Evolutionary conservation across 2,329 filamentous ascomycete species (phyloP).

Genomic region (Phyllosticta citribraziliensis): DNA sequence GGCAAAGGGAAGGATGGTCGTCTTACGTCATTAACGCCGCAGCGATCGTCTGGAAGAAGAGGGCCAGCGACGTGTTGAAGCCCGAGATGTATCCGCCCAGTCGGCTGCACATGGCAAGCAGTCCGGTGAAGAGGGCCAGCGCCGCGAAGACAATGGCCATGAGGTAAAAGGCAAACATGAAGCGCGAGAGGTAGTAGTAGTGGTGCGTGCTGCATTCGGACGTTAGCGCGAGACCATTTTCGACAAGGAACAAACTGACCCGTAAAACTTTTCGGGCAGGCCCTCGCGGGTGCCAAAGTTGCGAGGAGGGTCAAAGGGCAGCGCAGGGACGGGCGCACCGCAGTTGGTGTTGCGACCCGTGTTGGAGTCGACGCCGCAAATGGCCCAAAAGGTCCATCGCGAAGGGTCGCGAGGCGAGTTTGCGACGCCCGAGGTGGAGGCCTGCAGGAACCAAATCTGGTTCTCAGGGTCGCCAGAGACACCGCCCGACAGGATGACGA

Average conservation of each 20-base stretch:
- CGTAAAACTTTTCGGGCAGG: slow-evolving; percentile 45
- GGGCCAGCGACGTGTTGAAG: slow-evolving; percentile 46
- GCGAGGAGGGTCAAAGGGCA: slow-evolving; percentile 53
- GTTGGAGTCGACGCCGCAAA: slow-evolving; percentile 53
- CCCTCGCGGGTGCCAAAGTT: slow-evolving; percentile 51
- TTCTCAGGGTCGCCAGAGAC: slow-evolving; percentile 50
- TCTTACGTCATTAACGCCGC: slow-evolving; percentile 68
- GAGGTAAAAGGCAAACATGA: slow-evolving; percentile 86
- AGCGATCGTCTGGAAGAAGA: slow-evolving; percentile 60
- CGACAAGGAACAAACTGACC: slow-evolving; percentile 27
- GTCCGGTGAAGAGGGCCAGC: slow-evolving; percentile 55
- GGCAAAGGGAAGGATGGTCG: slow-evolving; percentile 1
- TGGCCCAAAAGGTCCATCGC: slow-evolving; percentile 86
- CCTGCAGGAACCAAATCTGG: slow-evolving; percentile 76
- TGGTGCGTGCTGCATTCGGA: slow-evolving; percentile 33
- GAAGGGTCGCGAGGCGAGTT: slow-evolving; percentile 47
- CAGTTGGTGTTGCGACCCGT: slow-evolving; percentile 52
- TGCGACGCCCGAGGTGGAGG: slow-evolving; percentile 65
- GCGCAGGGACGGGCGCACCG: slow-evolving; percentile 49
- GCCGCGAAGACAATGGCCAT: slow-evolving; percentile 72
- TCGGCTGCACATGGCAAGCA: slow-evolving; percentile 61
- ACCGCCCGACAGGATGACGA: slow-evolving; percentile 54
- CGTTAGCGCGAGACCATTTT: background rate
- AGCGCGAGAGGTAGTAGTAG: slow-evolving; percentile 80
- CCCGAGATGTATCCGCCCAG: slow-evolving; percentile 60